A percentile compares a stretch with the other conserved stretches of the same genome.
Conservation (phyloP, 2,329 filamentous ascomycete species). For the Penicillium sp. region DNA sequence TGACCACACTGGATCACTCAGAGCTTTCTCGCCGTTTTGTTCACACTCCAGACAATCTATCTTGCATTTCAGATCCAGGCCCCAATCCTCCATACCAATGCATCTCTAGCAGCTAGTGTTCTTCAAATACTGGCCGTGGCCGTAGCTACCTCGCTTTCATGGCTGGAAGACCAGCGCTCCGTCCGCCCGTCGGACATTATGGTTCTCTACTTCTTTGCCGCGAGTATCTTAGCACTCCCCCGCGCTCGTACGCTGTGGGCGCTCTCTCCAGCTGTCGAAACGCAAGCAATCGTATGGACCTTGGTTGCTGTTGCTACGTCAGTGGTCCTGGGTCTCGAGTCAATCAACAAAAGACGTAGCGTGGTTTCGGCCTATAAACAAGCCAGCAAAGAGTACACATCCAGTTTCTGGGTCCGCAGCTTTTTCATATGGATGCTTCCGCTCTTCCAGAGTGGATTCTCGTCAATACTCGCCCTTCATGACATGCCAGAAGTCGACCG, state of each 20-base stretch:
- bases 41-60: conserved; percentile 1
- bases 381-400: conserved; percentile 43
- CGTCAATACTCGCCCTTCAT: conserved; percentile 33
- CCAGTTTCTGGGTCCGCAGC: conserved; percentile 41
- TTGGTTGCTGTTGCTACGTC: conserved; percentile 34
- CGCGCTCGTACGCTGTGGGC: conserved; percentile 7
- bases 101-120: conserved; percentile 1
- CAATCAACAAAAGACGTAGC: conserved; percentile 34
- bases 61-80: conserved; percentile 4
- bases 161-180: conserved; percentile 12
- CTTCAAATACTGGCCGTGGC: conserved; percentile 1
- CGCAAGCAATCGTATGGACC: conserved; percentile 7
- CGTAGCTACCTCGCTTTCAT: conserved; percentile 5
- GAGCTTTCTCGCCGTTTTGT: conserved; percentile 1
- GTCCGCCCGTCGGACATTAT: conserved; percentile 6
- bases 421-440: conserved; percentile 48
- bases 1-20: background rate
- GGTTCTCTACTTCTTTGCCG: conserved; percentile 7
- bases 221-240: conserved; percentile 4
- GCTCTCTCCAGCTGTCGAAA: conserved; percentile 8
- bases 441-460: conserved; percentile 41
- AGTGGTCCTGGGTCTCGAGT: conserved; percentile 37
- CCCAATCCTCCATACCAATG: conserved; percentile 1
- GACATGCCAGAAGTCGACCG: conserved; percentile 38
- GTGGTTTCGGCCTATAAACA: conserved; percentile 26